Base-by-base conservation (phyloP, 1,139 yeast species). In the Taphrina deformans region DNA sequence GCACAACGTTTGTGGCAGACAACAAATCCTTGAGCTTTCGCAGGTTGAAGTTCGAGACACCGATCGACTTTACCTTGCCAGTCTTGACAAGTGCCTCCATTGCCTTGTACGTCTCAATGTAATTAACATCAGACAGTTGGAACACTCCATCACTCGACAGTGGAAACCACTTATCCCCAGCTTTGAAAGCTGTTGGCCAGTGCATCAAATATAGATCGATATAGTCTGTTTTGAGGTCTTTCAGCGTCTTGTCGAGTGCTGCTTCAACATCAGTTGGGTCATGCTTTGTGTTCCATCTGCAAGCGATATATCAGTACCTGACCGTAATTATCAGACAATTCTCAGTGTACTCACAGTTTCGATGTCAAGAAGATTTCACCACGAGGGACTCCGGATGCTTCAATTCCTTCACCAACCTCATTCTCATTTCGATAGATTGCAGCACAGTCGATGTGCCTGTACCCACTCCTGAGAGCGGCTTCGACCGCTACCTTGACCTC, bases 121-220 rank as follows among this genome's bases (percentile, higher is more conserved):
- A 83, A 72, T 80, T 48, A 46, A 65, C 46, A 40, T 52, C 31
- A 14, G 40, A 38, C 10, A 44, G 48, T 27, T 44, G 48, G n/a
- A 44, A 44, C 10, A 41, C 31, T 24, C 85, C 85, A 66, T 81
- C 82, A 18, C 76, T 75, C 26, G 72, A 72, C 23, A 68, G 67
- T 62, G 86, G 85, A 62, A 79, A 69, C 38, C 73, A 68, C 48
- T 79, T 74, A 68, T 78, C 79, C 46, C 76, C 76, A 55, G 79
- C 79, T 71, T 75, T 77, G 67, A 81, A 79, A 67, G 83, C 81
- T 62, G 83, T 80, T 3, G 97, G 97, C 96, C 96, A 90, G 77
- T 92, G 97, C 73, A 89, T 82, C 74, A 91, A 81, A 75, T 86
- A 87, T 71, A 91, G 79, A 74, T 91, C 97, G 66, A 91, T 86